Conservation (phyloP, 106 monocot species). For the Agapanthus africanus region DNA sequence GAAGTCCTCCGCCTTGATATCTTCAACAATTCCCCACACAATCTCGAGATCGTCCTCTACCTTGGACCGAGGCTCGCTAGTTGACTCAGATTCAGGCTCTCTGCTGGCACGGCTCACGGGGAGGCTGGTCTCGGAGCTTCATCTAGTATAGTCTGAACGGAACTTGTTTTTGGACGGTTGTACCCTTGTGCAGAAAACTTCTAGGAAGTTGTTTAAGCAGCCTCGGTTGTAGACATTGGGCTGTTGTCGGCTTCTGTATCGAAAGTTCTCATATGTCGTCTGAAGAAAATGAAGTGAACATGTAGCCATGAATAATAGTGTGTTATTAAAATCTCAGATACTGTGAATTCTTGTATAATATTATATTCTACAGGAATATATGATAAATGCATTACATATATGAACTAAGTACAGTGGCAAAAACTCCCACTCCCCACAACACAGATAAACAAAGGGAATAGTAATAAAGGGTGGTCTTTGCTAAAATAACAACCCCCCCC, state of each 20-base stretch:
- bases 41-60: conserved; percentile 94
- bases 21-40: conserved; percentile 70
- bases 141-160: conserved; percentile 43
- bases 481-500: too few relatives aligned
- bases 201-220: conserved; percentile 65
- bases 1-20: conserved; percentile 57
- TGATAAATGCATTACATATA: too few relatives aligned
- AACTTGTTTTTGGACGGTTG: conserved; percentile 71
- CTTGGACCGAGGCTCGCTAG: conserved; percentile 55
- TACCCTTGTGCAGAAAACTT: conserved; percentile 68
- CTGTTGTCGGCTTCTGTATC: conserved; percentile 74
- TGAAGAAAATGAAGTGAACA: conserved; percentile 18
- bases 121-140: conserved; percentile 25
- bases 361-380: too few relatives aligned
- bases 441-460: too few relatives aligned
- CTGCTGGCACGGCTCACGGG: conserved; percentile 3
- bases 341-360: too few relatives aligned
- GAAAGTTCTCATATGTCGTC: conserved; percentile 97
- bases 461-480: too few relatives aligned
- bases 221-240: conserved; percentile 60
- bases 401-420: too few relatives aligned
- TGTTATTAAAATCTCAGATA: background rate
- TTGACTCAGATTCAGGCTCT: conserved; percentile 32
- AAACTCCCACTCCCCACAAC: too few relatives aligned
- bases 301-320: background rate